A percentile compares a stretch with the other conserved stretches of the same genome.
Conservation (phyloP, 1,284 basidiomycete genomes). For the Ustilago tritici region DNA sequence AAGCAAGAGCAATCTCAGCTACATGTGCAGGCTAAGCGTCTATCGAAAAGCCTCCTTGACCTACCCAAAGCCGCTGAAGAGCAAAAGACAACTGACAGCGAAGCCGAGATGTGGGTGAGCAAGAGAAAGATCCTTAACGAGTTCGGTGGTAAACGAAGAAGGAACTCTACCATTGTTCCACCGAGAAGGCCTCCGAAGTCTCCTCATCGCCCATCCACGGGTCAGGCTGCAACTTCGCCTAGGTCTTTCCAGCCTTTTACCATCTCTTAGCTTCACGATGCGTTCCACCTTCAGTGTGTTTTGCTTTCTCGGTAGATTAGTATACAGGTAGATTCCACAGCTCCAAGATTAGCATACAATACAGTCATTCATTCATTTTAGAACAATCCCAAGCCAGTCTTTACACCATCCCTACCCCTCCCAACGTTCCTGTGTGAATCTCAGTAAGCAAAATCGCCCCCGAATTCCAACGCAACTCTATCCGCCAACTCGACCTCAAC, state of each 20-base stretch:
- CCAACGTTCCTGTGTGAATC: not conserved
- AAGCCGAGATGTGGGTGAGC: conserved; percentile 32
- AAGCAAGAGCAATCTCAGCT: not conserved
- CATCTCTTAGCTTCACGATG: not conserved
- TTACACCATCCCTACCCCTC: not conserved
- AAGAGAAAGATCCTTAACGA: conserved; percentile 7
- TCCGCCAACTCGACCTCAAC: conserved; percentile 18
- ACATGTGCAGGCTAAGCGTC: not conserved
- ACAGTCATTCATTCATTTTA: not conserved
- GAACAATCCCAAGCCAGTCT: not conserved
- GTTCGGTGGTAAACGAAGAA: not conserved
- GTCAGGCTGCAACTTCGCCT: not conserved
- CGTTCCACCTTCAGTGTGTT: not conserved
- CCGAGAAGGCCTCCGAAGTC: conserved; percentile 30
- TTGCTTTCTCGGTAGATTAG: not conserved
- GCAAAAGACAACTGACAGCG: conserved; percentile 26
- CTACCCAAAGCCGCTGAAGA: not conserved
- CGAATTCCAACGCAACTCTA: conserved; percentile 46
- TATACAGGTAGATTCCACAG: not conserved
- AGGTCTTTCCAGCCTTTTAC: conserved; percentile 9
- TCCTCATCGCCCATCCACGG: conserved; percentile 24
- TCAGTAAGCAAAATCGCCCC: conserved; percentile 39
- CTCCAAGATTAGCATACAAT: not conserved
- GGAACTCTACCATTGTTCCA: conserved; percentile 3
- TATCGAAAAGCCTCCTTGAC: not conserved